phyloP scores from a whole-genome alignment of 768 basidiomycete genomes.

The Zangia roseola region DNA sequence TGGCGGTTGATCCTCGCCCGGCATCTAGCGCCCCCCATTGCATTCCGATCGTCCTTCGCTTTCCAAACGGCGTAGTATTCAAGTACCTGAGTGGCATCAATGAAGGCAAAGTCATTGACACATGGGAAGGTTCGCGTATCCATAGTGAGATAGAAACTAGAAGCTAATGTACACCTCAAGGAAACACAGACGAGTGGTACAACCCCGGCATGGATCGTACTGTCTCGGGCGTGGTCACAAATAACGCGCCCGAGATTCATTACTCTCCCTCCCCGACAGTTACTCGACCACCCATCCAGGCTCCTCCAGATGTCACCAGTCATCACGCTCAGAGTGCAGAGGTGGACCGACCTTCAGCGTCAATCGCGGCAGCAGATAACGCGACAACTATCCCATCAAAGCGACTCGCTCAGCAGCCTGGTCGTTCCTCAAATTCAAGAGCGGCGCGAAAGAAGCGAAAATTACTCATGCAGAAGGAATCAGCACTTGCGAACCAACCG shows the following conservation, averaged over 20 bases:
- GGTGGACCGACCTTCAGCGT: background rate
- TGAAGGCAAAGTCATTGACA: conserved; percentile 35
- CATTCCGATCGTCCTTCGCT: conserved; percentile 43
- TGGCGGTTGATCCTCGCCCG: conserved; percentile 30
- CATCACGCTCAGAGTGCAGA: background rate
- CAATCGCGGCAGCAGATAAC: background rate
- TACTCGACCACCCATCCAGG: background rate
- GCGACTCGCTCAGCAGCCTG: background rate
- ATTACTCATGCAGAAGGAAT: conserved; percentile 7
- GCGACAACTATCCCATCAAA: background rate
- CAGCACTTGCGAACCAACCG: background rate
- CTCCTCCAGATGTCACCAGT: background rate
- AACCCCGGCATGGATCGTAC: conserved; percentile 11
- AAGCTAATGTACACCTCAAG: conserved; percentile 7
- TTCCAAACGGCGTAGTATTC: conserved; percentile 41
- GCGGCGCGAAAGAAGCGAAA: conserved; percentile 15
- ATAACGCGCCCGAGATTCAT: conserved; percentile 4
- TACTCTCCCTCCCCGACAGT: background rate
- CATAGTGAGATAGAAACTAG: background rate
- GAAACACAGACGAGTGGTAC: conserved; percentile 27
- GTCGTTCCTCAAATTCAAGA: conserved; percentile 2
- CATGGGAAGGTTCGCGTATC: conserved; percentile 38
- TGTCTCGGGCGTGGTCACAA: conserved; percentile 11
- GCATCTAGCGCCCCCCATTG: conserved; percentile 29
- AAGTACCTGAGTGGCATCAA: conserved; percentile 35